Percentiles rank a stretch among this genome's conserved stretches.
phyloP scores from a whole-genome alignment of 371 early-diverging fungal species.

The Mucor circinelloides region DNA sequence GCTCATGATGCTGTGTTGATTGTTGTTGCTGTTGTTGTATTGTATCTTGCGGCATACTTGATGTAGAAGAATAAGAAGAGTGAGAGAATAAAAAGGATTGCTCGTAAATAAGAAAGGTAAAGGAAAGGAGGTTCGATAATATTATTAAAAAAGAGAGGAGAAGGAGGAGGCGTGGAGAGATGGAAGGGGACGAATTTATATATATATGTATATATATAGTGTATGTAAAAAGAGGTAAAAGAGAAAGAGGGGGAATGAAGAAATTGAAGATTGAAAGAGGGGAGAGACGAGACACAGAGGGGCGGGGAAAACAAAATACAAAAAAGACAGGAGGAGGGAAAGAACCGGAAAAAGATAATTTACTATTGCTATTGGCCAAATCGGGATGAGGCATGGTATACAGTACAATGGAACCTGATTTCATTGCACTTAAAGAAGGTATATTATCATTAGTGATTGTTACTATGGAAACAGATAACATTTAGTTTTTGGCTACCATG shows the following conservation, averaged over 20 bases:
- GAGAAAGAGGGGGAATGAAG: not conserved
- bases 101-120: not conserved
- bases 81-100: not conserved
- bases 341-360: not conserved
- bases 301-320: not conserved
- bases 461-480: not conserved
- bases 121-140: not conserved
- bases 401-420: not conserved
- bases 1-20: not conserved
- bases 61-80: not conserved
- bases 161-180: not conserved
- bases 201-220: too few relatives aligned
- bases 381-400: not conserved
- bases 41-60: slow-evolving; percentile 2
- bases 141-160: not conserved
- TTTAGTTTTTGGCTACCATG: not conserved
- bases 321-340: not conserved
- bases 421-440: not conserved
- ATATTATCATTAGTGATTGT: not conserved
- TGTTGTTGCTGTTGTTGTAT: not conserved
- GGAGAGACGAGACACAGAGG: not conserved
- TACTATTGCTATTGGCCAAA: not conserved
- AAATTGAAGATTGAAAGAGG: not conserved
- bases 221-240: not conserved
- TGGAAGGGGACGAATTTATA: not conserved